Evolutionary conservation across 177 flowering plant genomes (phyloP).

Genomic region (Telopea speciosissima): DNA sequence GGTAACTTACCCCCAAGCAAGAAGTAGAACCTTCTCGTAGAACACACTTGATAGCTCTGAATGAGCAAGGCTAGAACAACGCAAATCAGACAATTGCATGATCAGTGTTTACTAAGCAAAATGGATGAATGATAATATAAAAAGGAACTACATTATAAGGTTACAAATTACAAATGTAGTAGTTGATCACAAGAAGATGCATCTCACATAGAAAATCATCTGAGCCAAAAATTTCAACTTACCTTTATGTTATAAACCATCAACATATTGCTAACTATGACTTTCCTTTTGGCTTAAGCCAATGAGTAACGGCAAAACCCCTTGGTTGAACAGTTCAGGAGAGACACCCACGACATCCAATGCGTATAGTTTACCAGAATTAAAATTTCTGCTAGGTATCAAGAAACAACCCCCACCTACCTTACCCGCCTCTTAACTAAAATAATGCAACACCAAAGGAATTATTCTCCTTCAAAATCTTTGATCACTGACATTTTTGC

Average conservation of each 20-base stretch:
- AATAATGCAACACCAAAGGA: too few relatives aligned
- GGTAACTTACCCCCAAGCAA: constrained; percentile 83
- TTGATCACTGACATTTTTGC: too few relatives aligned
- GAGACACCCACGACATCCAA: neutral
- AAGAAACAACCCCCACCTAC: too few relatives aligned
- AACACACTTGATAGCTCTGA: constrained; percentile 89
- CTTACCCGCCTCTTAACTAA: too few relatives aligned
- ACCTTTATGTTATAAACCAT: neutral
- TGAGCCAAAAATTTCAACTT: neutral
- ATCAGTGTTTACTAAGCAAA: neutral
- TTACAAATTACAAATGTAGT: neutral
- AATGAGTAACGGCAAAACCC: neutral
- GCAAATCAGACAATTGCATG: constrained; percentile 3
- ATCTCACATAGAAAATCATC: neutral
- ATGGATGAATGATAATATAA: neutral
- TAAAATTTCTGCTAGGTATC: neutral
- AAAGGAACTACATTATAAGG: too few relatives aligned
- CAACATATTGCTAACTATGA: neutral
- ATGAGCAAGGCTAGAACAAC: constrained; percentile 80
- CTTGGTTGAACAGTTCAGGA: too few relatives aligned
- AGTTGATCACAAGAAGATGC: neutral
- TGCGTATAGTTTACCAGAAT: neutral
- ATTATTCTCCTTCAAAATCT: too few relatives aligned
- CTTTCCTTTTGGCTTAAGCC: neutral
- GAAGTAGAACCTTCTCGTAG: constrained; percentile 89